Evolutionary conservation across 768 basidiomycete species (phyloP).

Genomic region (Calvatia gigantea): DNA sequence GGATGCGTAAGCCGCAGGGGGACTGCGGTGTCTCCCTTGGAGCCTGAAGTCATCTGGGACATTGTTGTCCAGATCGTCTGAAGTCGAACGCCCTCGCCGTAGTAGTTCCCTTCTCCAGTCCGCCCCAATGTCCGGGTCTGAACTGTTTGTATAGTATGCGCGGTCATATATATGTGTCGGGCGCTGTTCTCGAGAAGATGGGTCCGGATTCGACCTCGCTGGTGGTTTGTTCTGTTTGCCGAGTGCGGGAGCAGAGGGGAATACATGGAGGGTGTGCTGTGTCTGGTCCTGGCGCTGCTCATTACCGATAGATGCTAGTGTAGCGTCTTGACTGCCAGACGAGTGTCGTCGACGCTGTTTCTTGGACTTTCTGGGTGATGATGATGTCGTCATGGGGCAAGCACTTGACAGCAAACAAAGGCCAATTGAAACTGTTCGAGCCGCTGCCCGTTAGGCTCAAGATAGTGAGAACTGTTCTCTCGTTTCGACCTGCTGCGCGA

Average conservation of each 20-base stretch:
- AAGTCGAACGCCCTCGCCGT: background rate
- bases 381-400: conserved; percentile 1
- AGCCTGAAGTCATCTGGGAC: background rate
- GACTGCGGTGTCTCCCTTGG: conserved; percentile 1
- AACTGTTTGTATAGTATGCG: conserved; percentile 7
- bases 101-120: conserved; percentile 3
- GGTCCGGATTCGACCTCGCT: background rate
- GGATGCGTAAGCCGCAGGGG: conserved; percentile 61
- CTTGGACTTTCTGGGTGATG: background rate
- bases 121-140: background rate
- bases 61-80: background rate
- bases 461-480: background rate
- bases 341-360: conserved; percentile 6
- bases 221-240: background rate
- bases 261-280: background rate
- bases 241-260: background rate
- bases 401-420: background rate
- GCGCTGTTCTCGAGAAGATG: background rate
- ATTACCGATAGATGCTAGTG: background rate
- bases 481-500: background rate
- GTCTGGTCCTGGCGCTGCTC: background rate
- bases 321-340: conserved; percentile 6
- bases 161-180: background rate
- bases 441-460: background rate
- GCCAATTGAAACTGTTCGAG: background rate